Evolutionary conservation across 2,329 filamentous ascomycete species (phyloP).

Genomic region (Pestalotiopsis sp.): DNA sequence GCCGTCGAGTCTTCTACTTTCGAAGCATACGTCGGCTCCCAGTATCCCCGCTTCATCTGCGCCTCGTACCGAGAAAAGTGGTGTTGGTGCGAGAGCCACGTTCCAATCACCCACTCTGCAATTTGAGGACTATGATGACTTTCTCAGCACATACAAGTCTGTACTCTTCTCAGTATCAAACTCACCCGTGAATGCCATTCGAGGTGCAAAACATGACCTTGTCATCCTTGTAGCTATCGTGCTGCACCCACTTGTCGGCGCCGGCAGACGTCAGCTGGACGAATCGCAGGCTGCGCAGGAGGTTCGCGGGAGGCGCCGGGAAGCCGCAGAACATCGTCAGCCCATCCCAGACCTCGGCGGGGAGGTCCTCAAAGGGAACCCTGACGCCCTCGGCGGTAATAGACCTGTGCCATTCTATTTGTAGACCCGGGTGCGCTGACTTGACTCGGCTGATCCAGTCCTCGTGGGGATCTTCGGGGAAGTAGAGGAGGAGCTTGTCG

Average conservation of each 20-base stretch:
- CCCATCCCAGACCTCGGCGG: conserved; percentile 36
- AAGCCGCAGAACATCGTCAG: conserved; percentile 42
- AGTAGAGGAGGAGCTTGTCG: conserved; percentile 43
- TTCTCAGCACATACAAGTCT: not conserved
- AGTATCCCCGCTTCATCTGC: not conserved
- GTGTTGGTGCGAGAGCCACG: conserved; percentile 53
- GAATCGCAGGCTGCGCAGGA: conserved; percentile 40
- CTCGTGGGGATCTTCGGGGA: conserved; percentile 31
- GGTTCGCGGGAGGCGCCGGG: conserved; percentile 31
- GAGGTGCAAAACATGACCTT: conserved; percentile 55
- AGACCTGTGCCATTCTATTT: conserved; percentile 36
- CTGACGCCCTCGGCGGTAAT: conserved; percentile 19
- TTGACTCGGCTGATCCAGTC: conserved; percentile 37
- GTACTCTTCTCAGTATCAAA: not conserved
- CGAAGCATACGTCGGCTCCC: conserved; percentile 6
- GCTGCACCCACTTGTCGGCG: conserved; percentile 39
- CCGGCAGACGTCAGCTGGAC: conserved; percentile 49
- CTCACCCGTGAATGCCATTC: conserved; percentile 60
- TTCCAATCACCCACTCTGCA: conserved; percentile 57
- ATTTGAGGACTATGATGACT: conserved; percentile 50
- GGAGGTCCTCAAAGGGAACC: conserved; percentile 27
- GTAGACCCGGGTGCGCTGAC: conserved; percentile 38
- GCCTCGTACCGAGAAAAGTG: conserved; percentile 15
- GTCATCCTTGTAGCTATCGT: conserved; percentile 47
- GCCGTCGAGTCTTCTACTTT: not conserved